These are phyloP conservation scores for Candida gigantensis DNA, from an alignment of 1,139 yeast species.

Conservation along the genomic window DNA sequence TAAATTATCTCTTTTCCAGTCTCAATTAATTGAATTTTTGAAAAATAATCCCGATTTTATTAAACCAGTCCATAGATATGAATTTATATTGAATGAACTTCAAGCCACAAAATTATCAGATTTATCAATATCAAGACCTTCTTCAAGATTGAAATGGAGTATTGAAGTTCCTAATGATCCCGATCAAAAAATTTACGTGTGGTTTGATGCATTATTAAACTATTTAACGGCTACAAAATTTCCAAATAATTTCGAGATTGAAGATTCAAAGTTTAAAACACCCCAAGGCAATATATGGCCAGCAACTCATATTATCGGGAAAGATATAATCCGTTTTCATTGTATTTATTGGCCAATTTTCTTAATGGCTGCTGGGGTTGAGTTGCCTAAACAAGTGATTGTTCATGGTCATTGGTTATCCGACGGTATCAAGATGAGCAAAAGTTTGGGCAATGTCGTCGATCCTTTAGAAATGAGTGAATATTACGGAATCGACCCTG, in stretches of 20 bases:
- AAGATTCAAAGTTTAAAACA: conserved; percentile 9
- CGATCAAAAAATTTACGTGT: conserved; percentile 82
- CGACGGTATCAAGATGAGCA: conserved; percentile 91
- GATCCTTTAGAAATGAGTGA: conserved; percentile 72
- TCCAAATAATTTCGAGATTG: conserved; percentile 26
- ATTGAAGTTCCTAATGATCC: conserved; percentile 82
- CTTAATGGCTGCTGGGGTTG: conserved; percentile 75
- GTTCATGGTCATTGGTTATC: conserved; percentile 96
- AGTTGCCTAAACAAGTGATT: conserved; percentile 69
- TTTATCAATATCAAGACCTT: conserved; percentile 82
- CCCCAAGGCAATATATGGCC: conserved; percentile 45
- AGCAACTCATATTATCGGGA: conserved; percentile 83
- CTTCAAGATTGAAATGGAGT: conserved; percentile 82
- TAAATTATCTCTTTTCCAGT: conserved; percentile 61
- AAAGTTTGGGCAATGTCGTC: conserved; percentile 91
- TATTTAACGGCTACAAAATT: conserved; percentile 78
- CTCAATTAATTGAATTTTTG: conserved; percentile 50
- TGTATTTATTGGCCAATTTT: conserved; percentile 95
- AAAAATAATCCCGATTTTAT: conserved; percentile 58
- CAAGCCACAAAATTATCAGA: conserved; percentile 53
- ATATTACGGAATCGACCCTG: conserved; percentile 68
- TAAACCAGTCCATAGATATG: conserved; percentile 59
- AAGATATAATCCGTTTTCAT: conserved; percentile 87
- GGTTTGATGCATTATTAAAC: conserved; percentile 95
- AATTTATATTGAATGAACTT: conserved; percentile 61